Evolutionary conservation across 768 basidiomycete genomes (phyloP), one percentile per base, ranked within the genome.

Genomic region (Plicaturopsis crispa): DNA sequence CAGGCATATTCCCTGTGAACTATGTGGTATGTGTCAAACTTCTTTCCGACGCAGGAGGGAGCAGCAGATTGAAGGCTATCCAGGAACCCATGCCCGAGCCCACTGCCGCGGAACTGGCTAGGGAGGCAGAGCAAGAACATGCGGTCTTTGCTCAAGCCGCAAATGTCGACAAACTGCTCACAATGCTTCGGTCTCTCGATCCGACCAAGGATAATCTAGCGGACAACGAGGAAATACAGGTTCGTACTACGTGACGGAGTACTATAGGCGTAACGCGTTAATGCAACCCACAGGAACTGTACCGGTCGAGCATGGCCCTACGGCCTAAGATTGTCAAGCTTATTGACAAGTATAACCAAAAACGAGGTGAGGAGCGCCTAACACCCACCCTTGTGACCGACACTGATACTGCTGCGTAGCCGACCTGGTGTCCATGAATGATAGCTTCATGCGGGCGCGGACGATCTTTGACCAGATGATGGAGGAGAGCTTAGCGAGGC

Each of bases 281-380:
- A n/a, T n/a, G n/a, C 39, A 42, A 10, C 24, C 28, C 46, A 18
- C 61, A 93, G 82, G 91, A 96, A 57, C 57, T 97, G 36, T 97
- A 98, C 60, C 77, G 91, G 31, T 78, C 80, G 17, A 83, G 84
- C 50, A 92, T 98, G 81, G 73, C 81, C 3, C 61, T 96, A 28
- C 73, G 93, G 32, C 92, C 92, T 5, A 93, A 91, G 69, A 94
- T 98, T 46, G 92, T 96, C 44, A 91, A 92, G 53, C 62, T 98
- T 38, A 96, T 97, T 45, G 91, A 96, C 56, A 96, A 92, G 65
- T 97, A 97, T 54, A 91, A 84, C 49, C 91, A 94, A 66, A 96
- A 97, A 65, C 72, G 91, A 61, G 73, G 70, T 75, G 38, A 38
- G 60, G 21, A 22, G 23, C 14, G 13, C 37, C 38, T 32, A 4